phyloP scores from a whole-genome alignment of 2,329 filamentous ascomycete species.

The Aspergillus tubingensis region DNA sequence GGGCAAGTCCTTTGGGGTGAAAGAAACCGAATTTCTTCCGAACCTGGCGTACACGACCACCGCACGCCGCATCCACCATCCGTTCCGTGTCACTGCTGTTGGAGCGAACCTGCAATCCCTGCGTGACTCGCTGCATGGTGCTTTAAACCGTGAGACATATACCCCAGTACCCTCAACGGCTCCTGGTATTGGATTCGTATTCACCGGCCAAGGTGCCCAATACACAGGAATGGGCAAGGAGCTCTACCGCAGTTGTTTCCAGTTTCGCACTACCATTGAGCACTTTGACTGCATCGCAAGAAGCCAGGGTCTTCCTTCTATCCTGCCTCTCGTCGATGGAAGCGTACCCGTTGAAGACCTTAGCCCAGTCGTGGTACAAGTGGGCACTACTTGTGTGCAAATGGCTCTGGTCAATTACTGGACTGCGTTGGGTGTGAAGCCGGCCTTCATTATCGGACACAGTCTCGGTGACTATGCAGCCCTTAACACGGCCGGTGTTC shows the following conservation, averaged over 20 bases:
- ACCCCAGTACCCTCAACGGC: slow-evolving; percentile 21
- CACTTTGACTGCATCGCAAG: slow-evolving; percentile 35
- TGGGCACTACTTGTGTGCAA: slow-evolving; percentile 42
- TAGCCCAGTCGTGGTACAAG: slow-evolving; percentile 32
- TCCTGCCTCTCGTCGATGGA: slow-evolving; percentile 39
- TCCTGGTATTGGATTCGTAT: slow-evolving; percentile 29
- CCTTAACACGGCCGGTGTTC: slow-evolving; percentile 37
- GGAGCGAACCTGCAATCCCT: slow-evolving; percentile 22
- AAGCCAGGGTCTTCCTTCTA: slow-evolving; percentile 39
- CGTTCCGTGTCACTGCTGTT: slow-evolving; percentile 29
- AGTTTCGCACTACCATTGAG: slow-evolving; percentile 35
- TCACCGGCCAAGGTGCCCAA: slow-evolving; percentile 43
- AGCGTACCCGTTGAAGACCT: slow-evolving; percentile 32
- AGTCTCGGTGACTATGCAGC: slow-evolving; percentile 47
- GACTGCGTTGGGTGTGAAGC: slow-evolving; percentile 40
- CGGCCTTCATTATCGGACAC: slow-evolving; percentile 46
- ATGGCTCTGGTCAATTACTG: slow-evolving; percentile 44
- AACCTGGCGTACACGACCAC: slow-evolving; percentile 69
- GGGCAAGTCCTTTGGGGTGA: slow-evolving; percentile 34
- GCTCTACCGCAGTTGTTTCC: slow-evolving; percentile 31
- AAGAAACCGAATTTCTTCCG: slow-evolving; percentile 43
- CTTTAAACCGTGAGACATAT: slow-evolving; percentile 13
- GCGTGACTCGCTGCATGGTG: slow-evolving; percentile 13
- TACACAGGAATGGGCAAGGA: slow-evolving; percentile 40
- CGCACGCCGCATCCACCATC: slow-evolving; percentile 54